Base-by-base conservation (phyloP, 2,329 filamentous ascomycete species). In the Fusarium phyllophilum region DNA sequence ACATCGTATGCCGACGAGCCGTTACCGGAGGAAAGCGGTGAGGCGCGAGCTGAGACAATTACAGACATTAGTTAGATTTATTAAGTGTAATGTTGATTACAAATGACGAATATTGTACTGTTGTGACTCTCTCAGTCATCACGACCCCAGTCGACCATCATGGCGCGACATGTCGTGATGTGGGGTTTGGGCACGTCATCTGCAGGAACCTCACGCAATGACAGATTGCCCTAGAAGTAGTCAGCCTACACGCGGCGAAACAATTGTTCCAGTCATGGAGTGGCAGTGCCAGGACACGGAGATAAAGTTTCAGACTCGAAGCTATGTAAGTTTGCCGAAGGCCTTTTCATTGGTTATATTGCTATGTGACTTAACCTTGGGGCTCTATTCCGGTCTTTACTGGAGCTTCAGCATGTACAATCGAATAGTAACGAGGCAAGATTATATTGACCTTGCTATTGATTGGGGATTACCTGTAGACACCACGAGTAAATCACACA, bases 201-300 rank as follows among this genome's bases (percentile, higher is more conserved):
- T 48, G 56, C 56, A 59, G 56, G 56, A 59, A 59, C 56, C 20
- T 59, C 42, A 20, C 56, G 56, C 44, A 59, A 59, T 18, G 6
- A 20, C 42, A 29, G 20, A 59, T 38, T 13, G 20, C 6, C 15
- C 20, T 42, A 24, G 4, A 18, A 7, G n/a, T 15, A 26, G 26
- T 14, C 31, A 31, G 31, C 31, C 31, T 31, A 31, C 11, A n/a
- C 26, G 26, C 8, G 26, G 26, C 8, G 26, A 29, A 29, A 29
- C 26, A 29, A 7, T 29, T 29, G 26, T 29, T 29, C 26, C 26
- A 8, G 26, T 29, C 26, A 29, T 29, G 26, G 2, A 29, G 4
- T n/a, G 20, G 5, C 29, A 22, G 4, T 12, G 26, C 26, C 12
- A 29, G 24, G 5, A 8, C 24, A 31, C 11, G 6, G 9, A 31